phyloP scores from a whole-genome alignment of 345 rosid species.

The Reutealis trisperma region DNA sequence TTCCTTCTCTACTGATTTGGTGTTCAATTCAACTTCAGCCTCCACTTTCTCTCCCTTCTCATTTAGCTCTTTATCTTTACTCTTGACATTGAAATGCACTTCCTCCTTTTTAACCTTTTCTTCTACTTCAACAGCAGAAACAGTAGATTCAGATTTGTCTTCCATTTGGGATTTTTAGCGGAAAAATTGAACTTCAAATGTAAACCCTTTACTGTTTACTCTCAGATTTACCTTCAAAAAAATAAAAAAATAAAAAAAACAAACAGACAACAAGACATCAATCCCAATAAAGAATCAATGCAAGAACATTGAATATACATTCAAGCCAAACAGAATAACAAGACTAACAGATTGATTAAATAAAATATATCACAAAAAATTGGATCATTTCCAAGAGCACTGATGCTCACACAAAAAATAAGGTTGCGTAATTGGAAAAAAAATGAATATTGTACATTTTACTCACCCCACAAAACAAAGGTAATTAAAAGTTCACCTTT shows the following conservation, averaged over 20 bases:
- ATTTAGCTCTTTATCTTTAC: conserved; percentile 38
- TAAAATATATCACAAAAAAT: neutral
- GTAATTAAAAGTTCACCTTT: too few relatives aligned
- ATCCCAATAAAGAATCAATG: neutral
- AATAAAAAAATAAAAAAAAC: too few relatives aligned
- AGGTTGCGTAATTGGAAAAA: neutral
- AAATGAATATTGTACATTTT: neutral
- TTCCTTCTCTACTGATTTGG: conserved; percentile 57
- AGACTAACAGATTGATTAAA: neutral
- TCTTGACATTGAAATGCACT: conserved; percentile 52
- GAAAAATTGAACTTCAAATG: conserved; percentile 22
- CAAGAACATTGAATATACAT: neutral
- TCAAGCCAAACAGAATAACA: neutral
- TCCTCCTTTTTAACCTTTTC: conserved; percentile 56
- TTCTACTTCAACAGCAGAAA: conserved; percentile 26
- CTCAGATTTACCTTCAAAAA: conserved; percentile 27
- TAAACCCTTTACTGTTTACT: conserved; percentile 14
- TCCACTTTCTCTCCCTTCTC: conserved; percentile 38
- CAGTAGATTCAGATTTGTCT: conserved; percentile 30
- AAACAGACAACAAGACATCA: neutral
- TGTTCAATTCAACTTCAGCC: conserved; percentile 58
- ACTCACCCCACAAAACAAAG: neutral
- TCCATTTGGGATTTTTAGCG: conserved; percentile 24
- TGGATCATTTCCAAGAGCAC: too few relatives aligned
- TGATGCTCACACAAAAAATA: neutral